Conservation (phyloP, 305 asterid species). For the Lippia alba region DNA sequence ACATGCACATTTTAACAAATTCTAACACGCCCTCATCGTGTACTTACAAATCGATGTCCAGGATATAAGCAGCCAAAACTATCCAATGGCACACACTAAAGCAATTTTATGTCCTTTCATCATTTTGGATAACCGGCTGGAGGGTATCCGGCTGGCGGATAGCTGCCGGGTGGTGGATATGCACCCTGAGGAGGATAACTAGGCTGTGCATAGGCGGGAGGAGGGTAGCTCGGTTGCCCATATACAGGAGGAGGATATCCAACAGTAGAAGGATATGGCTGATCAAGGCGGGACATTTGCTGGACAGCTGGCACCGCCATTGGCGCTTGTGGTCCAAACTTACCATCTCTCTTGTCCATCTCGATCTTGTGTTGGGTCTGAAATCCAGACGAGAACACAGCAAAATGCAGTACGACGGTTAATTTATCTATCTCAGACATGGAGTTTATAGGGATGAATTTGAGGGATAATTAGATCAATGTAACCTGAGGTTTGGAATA, state of each 20-base stretch:
- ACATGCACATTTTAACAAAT: conserved; percentile 18
- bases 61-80: conserved; percentile 5
- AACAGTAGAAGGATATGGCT: conserved; percentile 77
- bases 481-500: too few relatives aligned
- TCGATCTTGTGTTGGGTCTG: conserved; percentile 97
- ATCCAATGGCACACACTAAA: conserved; percentile 21
- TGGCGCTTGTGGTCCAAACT: conserved; percentile 70
- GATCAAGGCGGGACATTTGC: conserved; percentile 97
- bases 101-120: not conserved
- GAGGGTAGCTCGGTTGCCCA: conserved; percentile 67
- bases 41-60: conserved; percentile 30
- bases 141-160: conserved; percentile 50
- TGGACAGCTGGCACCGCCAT: conserved; percentile 86
- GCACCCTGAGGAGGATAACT: conserved; percentile 53
- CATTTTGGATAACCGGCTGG: conserved; percentile 43
- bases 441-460: too few relatives aligned
- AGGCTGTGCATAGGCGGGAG: conserved; percentile 66
- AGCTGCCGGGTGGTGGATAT: conserved; percentile 53
- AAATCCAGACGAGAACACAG: conserved; percentile 22
- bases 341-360: conserved; percentile 97
- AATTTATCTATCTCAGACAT: too few relatives aligned
- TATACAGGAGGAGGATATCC: conserved; percentile 71
- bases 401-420: conserved; percentile 3
- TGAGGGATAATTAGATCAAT: too few relatives aligned
- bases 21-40: conserved; percentile 20